Percentiles rank a stretch among this genome's conserved stretches.
These are phyloP conservation scores for Annulohypoxylon stygium DNA, from an alignment of 495 filamentous ascomycete species.

Conservation along the genomic window DNA sequence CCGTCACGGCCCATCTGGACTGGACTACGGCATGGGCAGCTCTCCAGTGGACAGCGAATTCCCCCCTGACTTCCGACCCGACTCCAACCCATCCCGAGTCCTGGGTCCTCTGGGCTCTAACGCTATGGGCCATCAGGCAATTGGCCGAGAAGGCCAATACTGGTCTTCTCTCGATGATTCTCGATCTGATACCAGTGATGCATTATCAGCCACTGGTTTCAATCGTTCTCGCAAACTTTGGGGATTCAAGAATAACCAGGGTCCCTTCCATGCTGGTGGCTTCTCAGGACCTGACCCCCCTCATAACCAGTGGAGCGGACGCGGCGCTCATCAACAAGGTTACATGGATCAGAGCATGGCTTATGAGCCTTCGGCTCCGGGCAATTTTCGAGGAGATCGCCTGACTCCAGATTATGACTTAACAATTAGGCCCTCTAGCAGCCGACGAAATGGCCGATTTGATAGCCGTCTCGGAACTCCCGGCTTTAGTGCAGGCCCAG, in stretches of 20 bases:
- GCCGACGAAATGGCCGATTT: conserved; percentile 58
- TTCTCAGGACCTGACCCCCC: conserved; percentile 53
- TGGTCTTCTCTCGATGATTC: conserved; percentile 77
- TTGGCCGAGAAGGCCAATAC: conserved; percentile 65
- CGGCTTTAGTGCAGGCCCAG: conserved; percentile 38
- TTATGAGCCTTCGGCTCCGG: conserved; percentile 50
- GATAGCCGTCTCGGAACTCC: conserved; percentile 54
- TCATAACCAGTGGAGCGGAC: conserved; percentile 58
- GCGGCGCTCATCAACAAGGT: conserved; percentile 52
- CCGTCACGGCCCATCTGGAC: conserved; percentile 66
- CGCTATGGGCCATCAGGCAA: conserved; percentile 62
- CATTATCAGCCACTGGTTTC: conserved; percentile 69
- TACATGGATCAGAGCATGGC: conserved; percentile 49
- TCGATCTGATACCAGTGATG: conserved; percentile 74
- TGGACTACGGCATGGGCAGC: conserved; percentile 33
- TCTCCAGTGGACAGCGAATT: conserved; percentile 56
- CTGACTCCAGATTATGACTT: conserved; percentile 62
- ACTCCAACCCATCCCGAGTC: conserved; percentile 41
- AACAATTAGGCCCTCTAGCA: conserved; percentile 50
- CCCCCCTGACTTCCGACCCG: conserved; percentile 35
- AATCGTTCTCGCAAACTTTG: conserved; percentile 74
- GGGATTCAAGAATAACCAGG: conserved; percentile 59
- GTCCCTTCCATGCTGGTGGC: conserved; percentile 51
- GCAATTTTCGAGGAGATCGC: conserved; percentile 60
- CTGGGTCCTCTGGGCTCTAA: conserved; percentile 61